These are phyloP conservation scores for Aphanomyces astaci DNA, from an alignment of 352 stramenopile species.

Conservation along the genomic window DNA sequence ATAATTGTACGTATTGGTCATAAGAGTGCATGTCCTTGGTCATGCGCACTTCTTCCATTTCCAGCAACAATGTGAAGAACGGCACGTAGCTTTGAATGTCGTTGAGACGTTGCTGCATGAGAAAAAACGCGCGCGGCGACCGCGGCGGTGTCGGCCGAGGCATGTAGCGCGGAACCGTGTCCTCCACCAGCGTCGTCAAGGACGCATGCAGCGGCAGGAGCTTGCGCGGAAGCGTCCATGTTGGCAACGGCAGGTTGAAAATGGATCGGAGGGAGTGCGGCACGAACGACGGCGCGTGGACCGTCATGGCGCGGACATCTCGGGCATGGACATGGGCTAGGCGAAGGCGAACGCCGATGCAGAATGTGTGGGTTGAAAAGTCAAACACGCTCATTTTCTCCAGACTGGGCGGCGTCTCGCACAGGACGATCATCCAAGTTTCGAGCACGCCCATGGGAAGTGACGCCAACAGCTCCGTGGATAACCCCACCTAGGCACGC, in stretches of 20 bases:
- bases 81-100: background rate
- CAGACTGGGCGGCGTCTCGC: background rate
- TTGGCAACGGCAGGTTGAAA: background rate
- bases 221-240: background rate
- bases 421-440: background rate
- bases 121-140: background rate
- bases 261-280: background rate
- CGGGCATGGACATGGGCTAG: background rate
- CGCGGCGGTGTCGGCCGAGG: background rate
- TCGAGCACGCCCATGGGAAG: background rate
- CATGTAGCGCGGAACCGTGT: background rate
- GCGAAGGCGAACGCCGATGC: background rate
- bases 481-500: background rate
- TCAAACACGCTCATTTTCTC: too few relatives aligned
- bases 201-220: background rate
- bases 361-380: conserved; percentile 4
- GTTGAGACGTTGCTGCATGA: background rate
- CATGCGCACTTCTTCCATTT: conserved; percentile 2
- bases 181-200: background rate
- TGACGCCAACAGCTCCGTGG: background rate
- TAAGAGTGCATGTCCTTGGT: background rate
- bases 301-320: background rate
- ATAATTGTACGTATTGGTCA: background rate
- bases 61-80: background rate
- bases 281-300: background rate